Conservation (phyloP, 129 eudicot species). For the Oenanthe sinensis region DNA sequence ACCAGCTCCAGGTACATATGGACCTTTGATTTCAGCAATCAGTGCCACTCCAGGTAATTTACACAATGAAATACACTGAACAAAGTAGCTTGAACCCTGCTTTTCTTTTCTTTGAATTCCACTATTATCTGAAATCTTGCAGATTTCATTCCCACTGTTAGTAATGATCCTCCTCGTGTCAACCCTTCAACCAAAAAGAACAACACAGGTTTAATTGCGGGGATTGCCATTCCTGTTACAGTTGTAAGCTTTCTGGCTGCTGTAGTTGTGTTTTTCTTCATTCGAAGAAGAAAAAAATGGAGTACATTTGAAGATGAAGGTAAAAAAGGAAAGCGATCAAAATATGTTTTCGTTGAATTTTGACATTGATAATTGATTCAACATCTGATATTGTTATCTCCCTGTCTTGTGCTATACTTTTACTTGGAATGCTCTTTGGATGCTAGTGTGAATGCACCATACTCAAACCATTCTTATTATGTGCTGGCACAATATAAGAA, state of each 20-base stretch:
- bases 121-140: not conserved
- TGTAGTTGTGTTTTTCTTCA: slow-evolving; percentile 21
- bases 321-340: slow-evolving; percentile 11
- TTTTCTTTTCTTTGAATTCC: not conserved
- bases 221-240: slow-evolving; percentile 43
- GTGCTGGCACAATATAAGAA: not conserved
- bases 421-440: not conserved
- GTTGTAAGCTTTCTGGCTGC: slow-evolving; percentile 27
- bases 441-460: not conserved
- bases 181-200: slow-evolving; percentile 38
- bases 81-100: not conserved
- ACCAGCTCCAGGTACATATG: slow-evolving; percentile 62
- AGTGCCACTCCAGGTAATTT: slow-evolving; percentile 69
- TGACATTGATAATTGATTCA: not conserved
- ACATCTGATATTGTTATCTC: too few relatives aligned
- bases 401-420: not conserved
- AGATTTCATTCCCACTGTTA: slow-evolving; percentile 1
- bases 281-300: slow-evolving; percentile 39
- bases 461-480: not conserved
- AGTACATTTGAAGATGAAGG: slow-evolving; percentile 53
- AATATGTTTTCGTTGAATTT: not conserved
- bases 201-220: slow-evolving; percentile 44
- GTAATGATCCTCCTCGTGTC: slow-evolving; percentile 18
- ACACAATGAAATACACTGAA: not conserved
- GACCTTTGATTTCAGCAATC: slow-evolving; percentile 79